Evolutionary conservation across 352 stramenopile species (phyloP).

Genomic region (Pythium coloratum): DNA sequence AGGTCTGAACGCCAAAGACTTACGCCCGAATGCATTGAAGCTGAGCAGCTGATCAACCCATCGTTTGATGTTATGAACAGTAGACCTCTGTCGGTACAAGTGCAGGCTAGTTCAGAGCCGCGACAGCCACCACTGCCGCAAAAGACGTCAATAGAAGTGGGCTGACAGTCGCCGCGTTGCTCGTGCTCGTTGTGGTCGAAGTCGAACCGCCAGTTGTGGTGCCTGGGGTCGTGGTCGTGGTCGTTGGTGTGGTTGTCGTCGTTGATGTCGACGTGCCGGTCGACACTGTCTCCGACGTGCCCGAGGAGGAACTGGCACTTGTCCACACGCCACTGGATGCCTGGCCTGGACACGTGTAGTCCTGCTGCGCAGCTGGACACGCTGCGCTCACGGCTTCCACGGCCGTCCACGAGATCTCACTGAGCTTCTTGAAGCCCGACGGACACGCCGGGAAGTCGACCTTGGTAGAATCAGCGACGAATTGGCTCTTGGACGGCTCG

Average conservation of each 20-base stretch:
- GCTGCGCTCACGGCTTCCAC: constrained; percentile 9
- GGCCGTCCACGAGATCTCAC: constrained; percentile 10
- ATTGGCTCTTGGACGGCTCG: constrained; percentile 35
- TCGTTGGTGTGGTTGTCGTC: not conserved
- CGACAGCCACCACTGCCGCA: too few species aligned
- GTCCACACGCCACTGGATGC: constrained; percentile 44
- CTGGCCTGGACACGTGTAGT: constrained; percentile 42
- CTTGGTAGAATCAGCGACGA: constrained; percentile 24
- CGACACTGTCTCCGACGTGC: not conserved
- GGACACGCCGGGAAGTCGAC: constrained; percentile 11
- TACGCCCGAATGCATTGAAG: too few species aligned
- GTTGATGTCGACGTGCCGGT: not conserved
- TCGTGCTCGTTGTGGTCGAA: too few species aligned
- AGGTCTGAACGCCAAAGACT: too few species aligned
- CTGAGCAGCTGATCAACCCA: too few species aligned
- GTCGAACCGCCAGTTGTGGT: not conserved
- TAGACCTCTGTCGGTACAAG: too few species aligned
- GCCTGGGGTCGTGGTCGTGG: not conserved
- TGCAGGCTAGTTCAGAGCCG: too few species aligned
- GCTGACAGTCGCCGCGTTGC: too few species aligned
- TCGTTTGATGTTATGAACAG: too few species aligned
- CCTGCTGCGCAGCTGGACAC: constrained; percentile 9
- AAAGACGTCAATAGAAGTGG: too few species aligned
- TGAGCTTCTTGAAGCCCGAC: constrained; percentile 14
- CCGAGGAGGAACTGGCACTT: not conserved